Evolutionary conservation across 1,139 yeast species (phyloP).

Genomic region (Pichia sp.): DNA sequence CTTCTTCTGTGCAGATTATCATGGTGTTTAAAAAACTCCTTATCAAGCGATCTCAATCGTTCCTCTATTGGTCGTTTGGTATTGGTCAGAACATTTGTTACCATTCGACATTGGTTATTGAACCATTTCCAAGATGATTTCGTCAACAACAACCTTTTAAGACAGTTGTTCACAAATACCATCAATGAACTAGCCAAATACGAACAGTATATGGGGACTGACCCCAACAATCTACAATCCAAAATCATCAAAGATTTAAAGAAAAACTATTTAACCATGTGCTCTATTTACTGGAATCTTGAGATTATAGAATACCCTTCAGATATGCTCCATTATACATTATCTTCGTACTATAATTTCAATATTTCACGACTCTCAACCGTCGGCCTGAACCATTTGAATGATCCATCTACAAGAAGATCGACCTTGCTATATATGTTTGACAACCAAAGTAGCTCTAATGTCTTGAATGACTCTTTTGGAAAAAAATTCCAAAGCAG

Average conservation of each 20-base stretch:
- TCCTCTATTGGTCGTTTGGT: constrained; percentile 61
- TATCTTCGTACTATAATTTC: constrained; percentile 29
- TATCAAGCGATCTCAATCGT: constrained; percentile 31
- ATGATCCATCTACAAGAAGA: constrained; percentile 51
- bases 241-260: constrained; percentile 41
- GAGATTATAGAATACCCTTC: constrained; percentile 33
- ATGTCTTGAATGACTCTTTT: constrained; percentile 23
- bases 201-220: constrained; percentile 18
- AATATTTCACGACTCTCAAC: constrained; percentile 29
- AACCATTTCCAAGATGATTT: constrained; percentile 75
- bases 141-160: constrained; percentile 41
- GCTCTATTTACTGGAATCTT: constrained; percentile 41
- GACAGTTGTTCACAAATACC: constrained; percentile 45
- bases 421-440: constrained; percentile 53
- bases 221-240: constrained; percentile 36
- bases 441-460: constrained; percentile 37
- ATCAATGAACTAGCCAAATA: constrained; percentile 42
- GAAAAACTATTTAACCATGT: constrained; percentile 36
- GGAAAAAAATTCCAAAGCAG: constrained; percentile 13
- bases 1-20: constrained; percentile 60
- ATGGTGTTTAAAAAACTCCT: constrained; percentile 57
- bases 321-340: constrained; percentile 19
- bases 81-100: constrained; percentile 80
- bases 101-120: constrained; percentile 82
- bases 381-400: constrained; percentile 36